A percentile compares a stretch with the other conserved stretches of the same genome.
Conservation (phyloP, 2,329 filamentous ascomycete genomes). For the Fusarium multiceps region DNA sequence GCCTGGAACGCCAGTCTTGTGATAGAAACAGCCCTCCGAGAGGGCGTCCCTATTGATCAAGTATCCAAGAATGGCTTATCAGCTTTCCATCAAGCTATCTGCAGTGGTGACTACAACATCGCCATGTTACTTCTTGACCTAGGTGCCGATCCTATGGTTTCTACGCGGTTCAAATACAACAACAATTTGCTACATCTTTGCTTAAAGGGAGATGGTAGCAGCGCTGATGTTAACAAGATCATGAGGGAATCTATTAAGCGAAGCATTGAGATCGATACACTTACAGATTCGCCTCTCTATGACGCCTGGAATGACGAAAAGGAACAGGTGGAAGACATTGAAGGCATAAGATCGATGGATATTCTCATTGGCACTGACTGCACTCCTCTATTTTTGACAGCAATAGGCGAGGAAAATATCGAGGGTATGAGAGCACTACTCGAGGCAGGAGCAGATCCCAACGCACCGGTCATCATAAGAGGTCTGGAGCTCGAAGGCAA, state of each 20-base stretch:
- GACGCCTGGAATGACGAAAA: neutral
- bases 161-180: constrained; percentile 5
- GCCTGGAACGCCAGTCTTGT: neutral
- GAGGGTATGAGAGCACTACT: constrained; percentile 6
- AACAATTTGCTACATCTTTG: constrained; percentile 17
- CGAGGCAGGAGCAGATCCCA: constrained; percentile 6
- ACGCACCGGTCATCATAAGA: neutral
- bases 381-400: constrained; percentile 15
- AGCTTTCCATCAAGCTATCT: constrained; percentile 4
- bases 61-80: neutral
- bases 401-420: neutral
- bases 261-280: constrained; percentile 5
- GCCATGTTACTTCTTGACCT: constrained; percentile 1
- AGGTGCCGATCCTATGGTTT: constrained; percentile 17
- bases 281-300: neutral
- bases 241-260: neutral
- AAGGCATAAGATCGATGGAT: neutral
- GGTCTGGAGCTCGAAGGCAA: neutral
- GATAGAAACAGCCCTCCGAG: neutral
- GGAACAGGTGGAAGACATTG: neutral
- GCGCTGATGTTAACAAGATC: neutral
- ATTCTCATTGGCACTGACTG: constrained; percentile 4
- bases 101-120: neutral
- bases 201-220: neutral
- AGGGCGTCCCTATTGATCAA: constrained; percentile 5